Evolutionary conservation across 345 rosid genomes (phyloP).

Genomic region (Geranium brycei): DNA sequence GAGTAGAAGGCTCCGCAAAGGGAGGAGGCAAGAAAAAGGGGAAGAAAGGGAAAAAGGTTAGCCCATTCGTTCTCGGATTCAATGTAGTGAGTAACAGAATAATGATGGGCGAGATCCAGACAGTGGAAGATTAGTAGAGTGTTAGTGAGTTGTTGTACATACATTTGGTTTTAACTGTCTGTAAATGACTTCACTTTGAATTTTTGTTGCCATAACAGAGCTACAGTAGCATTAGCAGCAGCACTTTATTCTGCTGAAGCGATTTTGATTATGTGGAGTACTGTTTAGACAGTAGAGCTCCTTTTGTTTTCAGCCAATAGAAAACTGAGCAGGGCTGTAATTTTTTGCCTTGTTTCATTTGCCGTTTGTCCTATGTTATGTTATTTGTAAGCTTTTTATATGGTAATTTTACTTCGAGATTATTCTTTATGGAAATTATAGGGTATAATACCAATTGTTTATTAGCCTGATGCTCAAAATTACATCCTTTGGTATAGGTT

Average conservation of each 20-base stretch:
- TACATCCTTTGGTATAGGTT: no score
- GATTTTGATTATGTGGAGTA: slow-evolving; percentile 22
- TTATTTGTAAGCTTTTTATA: no score
- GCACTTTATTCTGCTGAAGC: slow-evolving; percentile 27
- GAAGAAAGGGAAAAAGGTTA: slow-evolving; percentile 86
- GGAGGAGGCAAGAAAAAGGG: slow-evolving; percentile 63
- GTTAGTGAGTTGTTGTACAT: slow-evolving; percentile 26
- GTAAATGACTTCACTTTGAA: slow-evolving; percentile 20
- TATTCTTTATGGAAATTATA: no score
- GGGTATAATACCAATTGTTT: no score
- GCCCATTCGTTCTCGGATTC: slow-evolving; percentile 63
- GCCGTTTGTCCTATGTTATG: background rate
- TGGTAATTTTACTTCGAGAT: no score
- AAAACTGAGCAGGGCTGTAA: background rate
- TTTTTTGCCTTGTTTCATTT: background rate
- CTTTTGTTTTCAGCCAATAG: no score
- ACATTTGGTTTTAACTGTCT: slow-evolving; percentile 22
- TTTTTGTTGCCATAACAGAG: slow-evolving; percentile 9
- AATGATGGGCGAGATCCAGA: slow-evolving; percentile 98
- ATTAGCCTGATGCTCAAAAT: no score
- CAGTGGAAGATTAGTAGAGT: slow-evolving; percentile 48
- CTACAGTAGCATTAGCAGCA: no score
- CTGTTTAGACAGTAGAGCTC: background rate
- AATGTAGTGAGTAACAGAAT: slow-evolving; percentile 93
- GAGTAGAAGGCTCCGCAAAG: slow-evolving; percentile 34